phyloP scores from a whole-genome alignment of 2,329 filamentous ascomycete genomes.

The Pseudocercospora musae region DNA sequence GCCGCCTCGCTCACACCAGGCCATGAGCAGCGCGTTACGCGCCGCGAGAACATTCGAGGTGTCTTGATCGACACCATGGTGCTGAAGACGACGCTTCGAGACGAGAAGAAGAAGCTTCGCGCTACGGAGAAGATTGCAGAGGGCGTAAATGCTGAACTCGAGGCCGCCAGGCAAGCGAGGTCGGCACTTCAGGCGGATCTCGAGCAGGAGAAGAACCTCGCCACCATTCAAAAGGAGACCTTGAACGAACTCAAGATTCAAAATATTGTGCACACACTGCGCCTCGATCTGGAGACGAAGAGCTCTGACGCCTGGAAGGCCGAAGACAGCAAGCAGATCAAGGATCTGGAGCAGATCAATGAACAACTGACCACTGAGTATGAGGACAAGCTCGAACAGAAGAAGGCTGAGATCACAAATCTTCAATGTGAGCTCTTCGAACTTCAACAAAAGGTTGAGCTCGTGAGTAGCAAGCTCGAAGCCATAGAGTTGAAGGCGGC shows the following conservation, averaged over 20 bases:
- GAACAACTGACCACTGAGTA: not conserved
- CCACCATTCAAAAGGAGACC: not conserved
- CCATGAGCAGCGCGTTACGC: not conserved
- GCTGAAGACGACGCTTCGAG: not conserved
- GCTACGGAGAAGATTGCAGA: not conserved
- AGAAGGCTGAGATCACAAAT: not conserved
- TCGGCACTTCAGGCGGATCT: not conserved
- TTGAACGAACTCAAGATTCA: not conserved
- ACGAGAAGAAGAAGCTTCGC: slow-evolving; percentile 1
- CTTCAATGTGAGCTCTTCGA: not conserved
- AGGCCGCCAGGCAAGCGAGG: not conserved
- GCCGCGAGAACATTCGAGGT: not conserved
- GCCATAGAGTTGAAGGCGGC: slow-evolving; percentile 42
- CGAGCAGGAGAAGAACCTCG: not conserved
- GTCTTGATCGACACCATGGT: not conserved
- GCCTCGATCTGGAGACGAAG: not conserved
- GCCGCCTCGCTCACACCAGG: not conserved
- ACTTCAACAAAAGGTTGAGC: not conserved
- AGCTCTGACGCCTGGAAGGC: not conserved
- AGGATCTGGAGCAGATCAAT: not conserved
- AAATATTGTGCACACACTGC: not conserved
- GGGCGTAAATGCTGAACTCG: not conserved
- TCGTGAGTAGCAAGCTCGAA: not conserved
- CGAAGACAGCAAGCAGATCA: not conserved
- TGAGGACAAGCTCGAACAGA: not conserved